phyloP scores from a whole-genome alignment of 805 yeast genomes.

The Kazachstania africana region DNA sequence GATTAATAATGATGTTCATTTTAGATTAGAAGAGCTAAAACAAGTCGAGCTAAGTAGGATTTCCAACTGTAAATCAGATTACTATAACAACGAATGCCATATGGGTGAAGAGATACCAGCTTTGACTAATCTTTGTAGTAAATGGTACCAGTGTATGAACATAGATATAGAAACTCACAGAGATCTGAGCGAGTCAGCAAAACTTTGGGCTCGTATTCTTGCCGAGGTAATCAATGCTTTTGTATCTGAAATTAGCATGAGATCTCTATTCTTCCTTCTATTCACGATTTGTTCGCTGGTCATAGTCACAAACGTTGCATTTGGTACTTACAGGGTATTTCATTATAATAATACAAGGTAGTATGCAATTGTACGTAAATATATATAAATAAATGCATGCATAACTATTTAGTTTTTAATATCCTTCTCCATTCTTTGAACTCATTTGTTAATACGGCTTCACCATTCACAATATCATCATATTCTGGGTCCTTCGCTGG shows the following conservation, averaged over 20 bases:
- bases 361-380: too few relatives aligned
- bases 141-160: slow-evolving; percentile 71
- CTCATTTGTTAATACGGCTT: slow-evolving; percentile 32
- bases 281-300: slow-evolving; percentile 40
- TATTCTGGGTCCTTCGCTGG: slow-evolving; percentile 26
- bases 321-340: slow-evolving; percentile 31
- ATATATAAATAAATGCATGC: neutral
- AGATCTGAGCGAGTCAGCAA: slow-evolving; percentile 47
- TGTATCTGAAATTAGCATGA: slow-evolving; percentile 57
- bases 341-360: slow-evolving; percentile 1
- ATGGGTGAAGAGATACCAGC: slow-evolving; percentile 61
- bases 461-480: slow-evolving; percentile 29
- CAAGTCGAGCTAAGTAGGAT: slow-evolving; percentile 51
- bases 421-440: slow-evolving; percentile 42
- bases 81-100: slow-evolving; percentile 59
- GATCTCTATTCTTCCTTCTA: slow-evolving; percentile 42
- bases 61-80: slow-evolving; percentile 56
- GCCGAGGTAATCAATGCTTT: slow-evolving; percentile 77
- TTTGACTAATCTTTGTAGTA: slow-evolving; percentile 52
- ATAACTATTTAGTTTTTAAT: slow-evolving; percentile 1
- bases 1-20: slow-evolving; percentile 56
- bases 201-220: slow-evolving; percentile 67
- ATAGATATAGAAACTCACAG: slow-evolving; percentile 29
- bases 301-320: slow-evolving; percentile 38
- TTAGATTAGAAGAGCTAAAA: slow-evolving; percentile 53